These are phyloP conservation scores for Ilyonectria robusta DNA, from an alignment of 2,329 filamentous ascomycete genomes.

Conservation along the genomic window DNA sequence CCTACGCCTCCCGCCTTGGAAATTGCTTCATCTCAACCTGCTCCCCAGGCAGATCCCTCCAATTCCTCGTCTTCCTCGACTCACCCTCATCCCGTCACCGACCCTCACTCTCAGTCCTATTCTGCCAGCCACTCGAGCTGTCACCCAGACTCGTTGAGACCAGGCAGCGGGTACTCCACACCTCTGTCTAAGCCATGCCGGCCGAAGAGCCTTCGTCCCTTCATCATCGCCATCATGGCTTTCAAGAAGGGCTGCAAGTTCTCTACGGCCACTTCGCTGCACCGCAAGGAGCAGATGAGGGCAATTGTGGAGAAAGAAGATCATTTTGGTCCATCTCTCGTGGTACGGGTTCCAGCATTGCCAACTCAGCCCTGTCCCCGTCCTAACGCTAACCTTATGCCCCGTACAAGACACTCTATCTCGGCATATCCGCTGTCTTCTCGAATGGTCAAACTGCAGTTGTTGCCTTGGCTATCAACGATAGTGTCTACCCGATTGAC, in stretches of 20 bases:
- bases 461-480: slow-evolving; percentile 79
- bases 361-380: no score
- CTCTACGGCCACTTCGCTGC: slow-evolving; percentile 60
- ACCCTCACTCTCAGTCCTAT: no score
- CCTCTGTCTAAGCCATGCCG: no score
- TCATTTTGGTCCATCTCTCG: slow-evolving; percentile 61
- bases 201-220: no score
- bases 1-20: no score
- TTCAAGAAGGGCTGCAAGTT: slow-evolving; percentile 55
- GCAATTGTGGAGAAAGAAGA: slow-evolving; percentile 59
- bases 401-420: slow-evolving; percentile 66
- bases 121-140: no score
- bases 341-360: slow-evolving; percentile 52
- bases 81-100: no score
- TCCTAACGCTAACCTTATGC: neutral
- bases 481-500: slow-evolving; percentile 81
- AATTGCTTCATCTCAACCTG: no score
- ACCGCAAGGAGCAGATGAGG: slow-evolving; percentile 64
- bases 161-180: no score
- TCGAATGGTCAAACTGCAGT: slow-evolving; percentile 66
- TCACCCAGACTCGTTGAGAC: no score
- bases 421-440: slow-evolving; percentile 72
- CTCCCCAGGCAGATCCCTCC: no score
- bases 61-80: no score
- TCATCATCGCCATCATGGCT: slow-evolving; percentile 41